A percentile compares a stretch with the other conserved stretches of the same genome.
phyloP scores from a whole-genome alignment of 495 filamentous ascomycete genomes.

The Clavariopsis aquatica region DNA sequence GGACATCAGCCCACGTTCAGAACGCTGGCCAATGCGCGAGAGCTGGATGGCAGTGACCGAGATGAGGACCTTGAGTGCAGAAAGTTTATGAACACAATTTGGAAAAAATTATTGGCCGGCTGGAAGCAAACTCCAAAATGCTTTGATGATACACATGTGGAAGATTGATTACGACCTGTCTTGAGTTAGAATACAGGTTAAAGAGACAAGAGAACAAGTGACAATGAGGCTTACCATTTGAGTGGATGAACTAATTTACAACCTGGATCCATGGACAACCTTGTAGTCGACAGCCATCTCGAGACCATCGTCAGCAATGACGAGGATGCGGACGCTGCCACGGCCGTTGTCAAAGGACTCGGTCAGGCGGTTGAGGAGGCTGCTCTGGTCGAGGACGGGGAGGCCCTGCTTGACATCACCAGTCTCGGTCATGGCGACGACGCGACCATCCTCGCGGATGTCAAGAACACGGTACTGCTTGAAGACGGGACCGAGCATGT shows the following conservation, averaged over 20 bases:
- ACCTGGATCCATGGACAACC: constrained; percentile 79
- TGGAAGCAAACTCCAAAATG: constrained; percentile 38
- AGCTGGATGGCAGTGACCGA: constrained; percentile 15
- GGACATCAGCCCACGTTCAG: constrained; percentile 11
- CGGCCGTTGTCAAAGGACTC: constrained; percentile 88
- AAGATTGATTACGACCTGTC: constrained; percentile 29
- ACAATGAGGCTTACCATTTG: constrained; percentile 42
- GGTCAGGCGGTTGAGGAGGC: constrained; percentile 76
- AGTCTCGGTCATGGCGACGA: constrained; percentile 80
- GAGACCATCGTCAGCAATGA: constrained; percentile 89
- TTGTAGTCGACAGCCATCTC: constrained; percentile 99
- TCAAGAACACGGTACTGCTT: constrained; percentile 99
- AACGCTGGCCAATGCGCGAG: constrained; percentile 13
- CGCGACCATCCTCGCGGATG: constrained; percentile 81
- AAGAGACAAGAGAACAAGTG: not conserved
- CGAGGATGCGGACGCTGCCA: constrained; percentile 89
- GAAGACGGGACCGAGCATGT: constrained; percentile 99
- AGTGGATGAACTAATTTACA: constrained; percentile 53
- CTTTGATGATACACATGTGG: constrained; percentile 31
- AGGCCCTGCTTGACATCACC: constrained; percentile 98
- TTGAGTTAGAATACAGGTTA: constrained; percentile 16
- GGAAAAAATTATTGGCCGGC: constrained; percentile 31
- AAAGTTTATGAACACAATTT: constrained; percentile 40
- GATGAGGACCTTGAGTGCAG: constrained; percentile 14
- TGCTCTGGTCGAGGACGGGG: constrained; percentile 88